Base-by-base conservation (phyloP, 176 grass and related monocot genomes). In the Musa acuminata region DNA sequence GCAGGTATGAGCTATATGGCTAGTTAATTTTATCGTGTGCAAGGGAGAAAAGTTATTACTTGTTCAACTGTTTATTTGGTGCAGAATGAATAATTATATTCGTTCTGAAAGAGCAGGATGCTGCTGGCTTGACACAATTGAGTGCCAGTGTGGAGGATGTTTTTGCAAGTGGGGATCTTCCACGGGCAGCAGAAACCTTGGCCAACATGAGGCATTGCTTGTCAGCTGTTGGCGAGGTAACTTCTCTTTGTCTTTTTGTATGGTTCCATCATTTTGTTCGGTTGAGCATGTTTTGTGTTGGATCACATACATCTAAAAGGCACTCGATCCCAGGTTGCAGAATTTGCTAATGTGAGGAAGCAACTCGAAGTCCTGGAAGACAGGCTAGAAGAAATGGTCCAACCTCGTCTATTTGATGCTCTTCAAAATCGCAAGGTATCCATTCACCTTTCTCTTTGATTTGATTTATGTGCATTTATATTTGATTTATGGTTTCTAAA, bases 181-280 rank as follows among this genome's bases (percentile, higher is more conserved):
- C 90, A 17, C 85, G 76, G 73, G 90, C 96, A 55, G 96, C 96
- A 49, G 96, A 99, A 91, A 99, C 96, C 49, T 83, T 99, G 76
- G 88, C 91, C 74, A 99, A 89, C 62, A 99, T 99, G 96, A 85
- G 96, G 74, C 96, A 99, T 94, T 99, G 96, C 84, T 94, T 99
- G 73, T 95, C 96, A 86, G 96, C 90, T 82, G 91, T 99, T 79
- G 91, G 96, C 27, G 96, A 99, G 91, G 96, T 94, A 72, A 51
- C 64, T 1, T 53, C 49, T 23, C 50, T n/a, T n/a, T 69, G 10
- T 55, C 69, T 67, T 49, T 72, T 24, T 73, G 64, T 54, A 54
- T 43, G n/a, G 9, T 63, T 26, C 51, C 70, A 59, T 73, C 63
- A 81, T 81, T 71, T 70, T 20, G 58, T 5, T 49, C 49, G 19